Evolutionary conservation across 345 rosid species (phyloP).

Genomic region (Lenwebbia sp.): DNA sequence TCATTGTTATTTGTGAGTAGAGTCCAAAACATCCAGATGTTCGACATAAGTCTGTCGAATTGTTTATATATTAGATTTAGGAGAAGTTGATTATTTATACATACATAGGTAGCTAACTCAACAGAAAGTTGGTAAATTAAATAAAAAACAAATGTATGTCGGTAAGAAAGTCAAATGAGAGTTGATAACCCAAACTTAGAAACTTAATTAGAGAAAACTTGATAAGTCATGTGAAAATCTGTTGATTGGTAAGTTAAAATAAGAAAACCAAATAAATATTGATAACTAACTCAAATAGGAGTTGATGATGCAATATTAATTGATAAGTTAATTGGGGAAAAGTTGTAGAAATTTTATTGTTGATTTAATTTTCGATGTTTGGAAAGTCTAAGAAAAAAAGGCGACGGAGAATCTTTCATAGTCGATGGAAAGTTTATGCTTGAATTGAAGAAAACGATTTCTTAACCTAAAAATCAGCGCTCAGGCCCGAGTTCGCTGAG

Average conservation of each 20-base stretch:
- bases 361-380: not conserved
- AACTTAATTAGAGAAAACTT: not conserved
- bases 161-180: not conserved
- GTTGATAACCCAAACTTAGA: not conserved
- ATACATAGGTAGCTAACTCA: not conserved
- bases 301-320: not conserved
- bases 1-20: not conserved
- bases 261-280: not conserved
- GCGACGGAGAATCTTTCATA: not conserved
- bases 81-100: not conserved
- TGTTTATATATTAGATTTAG: not conserved
- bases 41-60: not conserved
- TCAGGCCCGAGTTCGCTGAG: not conserved
- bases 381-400: not conserved
- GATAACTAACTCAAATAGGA: not conserved
- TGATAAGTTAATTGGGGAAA: not conserved
- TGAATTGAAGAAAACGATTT: not conserved
- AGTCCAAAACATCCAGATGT: not conserved
- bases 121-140: not conserved
- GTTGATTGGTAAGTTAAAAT: not conserved
- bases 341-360: not conserved
- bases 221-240: not conserved
- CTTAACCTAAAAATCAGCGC: not conserved
- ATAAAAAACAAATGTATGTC: not conserved
- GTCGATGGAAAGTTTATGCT: not conserved